phyloP scores from a whole-genome alignment of 2,329 filamentous ascomycete genomes.

The Epichloe bromicola region DNA sequence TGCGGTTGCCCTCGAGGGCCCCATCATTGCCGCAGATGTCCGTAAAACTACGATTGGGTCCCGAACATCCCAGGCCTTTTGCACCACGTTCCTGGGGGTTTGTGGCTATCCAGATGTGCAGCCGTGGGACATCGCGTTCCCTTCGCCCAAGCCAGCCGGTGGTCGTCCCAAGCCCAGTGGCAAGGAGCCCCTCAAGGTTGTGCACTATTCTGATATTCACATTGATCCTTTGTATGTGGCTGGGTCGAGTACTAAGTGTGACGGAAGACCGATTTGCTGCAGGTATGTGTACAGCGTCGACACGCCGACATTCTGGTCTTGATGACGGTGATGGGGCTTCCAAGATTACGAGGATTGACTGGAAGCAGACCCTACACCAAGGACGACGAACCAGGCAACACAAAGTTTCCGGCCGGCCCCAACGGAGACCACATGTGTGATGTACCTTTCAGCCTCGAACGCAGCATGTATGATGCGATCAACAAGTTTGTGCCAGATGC shows the following conservation, averaged over 20 bases:
- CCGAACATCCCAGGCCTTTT: conserved; percentile 37
- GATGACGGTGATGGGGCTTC: too few species aligned
- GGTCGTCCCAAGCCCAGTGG: conserved; percentile 28
- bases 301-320: too few species aligned
- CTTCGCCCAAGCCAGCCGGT: conserved; percentile 25
- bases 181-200: conserved; percentile 35
- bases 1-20: conserved; percentile 36
- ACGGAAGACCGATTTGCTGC: conserved; percentile 44
- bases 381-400: conserved; percentile 34
- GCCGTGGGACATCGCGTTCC: conserved; percentile 29
- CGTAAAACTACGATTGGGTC: conserved; percentile 34
- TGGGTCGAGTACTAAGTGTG: conserved; percentile 41
- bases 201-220: conserved; percentile 49
- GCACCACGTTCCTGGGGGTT: conserved; percentile 36
- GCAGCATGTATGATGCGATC: conserved; percentile 43
- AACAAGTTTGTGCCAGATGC: conserved; percentile 30
- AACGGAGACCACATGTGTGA: conserved; percentile 43
- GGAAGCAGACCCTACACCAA: conserved; percentile 29
- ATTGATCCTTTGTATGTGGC: conserved; percentile 41
- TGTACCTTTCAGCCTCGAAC: conserved; percentile 34
- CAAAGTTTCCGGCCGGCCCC: conserved; percentile 33
- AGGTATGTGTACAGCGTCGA: conserved; percentile 19
- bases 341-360: background rate
- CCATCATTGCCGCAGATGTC: conserved; percentile 36
- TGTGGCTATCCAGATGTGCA: conserved; percentile 35